A percentile compares a stretch with the other conserved stretches of the same genome.
These are phyloP conservation scores for Lipomyces orientalis DNA, from an alignment of 805 yeast species.

Conservation along the genomic window DNA sequence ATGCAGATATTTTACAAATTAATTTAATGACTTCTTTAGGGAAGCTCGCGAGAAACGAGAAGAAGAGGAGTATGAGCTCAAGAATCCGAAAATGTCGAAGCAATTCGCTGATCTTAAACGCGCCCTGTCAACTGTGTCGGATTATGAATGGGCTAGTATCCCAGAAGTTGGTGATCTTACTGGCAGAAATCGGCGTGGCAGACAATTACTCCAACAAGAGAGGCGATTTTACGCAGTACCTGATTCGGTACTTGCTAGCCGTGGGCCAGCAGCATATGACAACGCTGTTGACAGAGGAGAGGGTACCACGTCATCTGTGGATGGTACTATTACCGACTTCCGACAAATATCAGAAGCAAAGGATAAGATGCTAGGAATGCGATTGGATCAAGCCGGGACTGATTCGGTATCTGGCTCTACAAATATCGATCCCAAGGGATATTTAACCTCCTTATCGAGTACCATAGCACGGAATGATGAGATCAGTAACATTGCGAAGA, in stretches of 20 bases:
- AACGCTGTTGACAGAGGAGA: slow-evolving; percentile 45
- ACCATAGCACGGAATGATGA: slow-evolving; percentile 39
- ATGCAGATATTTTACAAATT: not conserved
- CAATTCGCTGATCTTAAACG: slow-evolving; percentile 74
- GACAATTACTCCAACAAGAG: slow-evolving; percentile 59
- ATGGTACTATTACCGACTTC: slow-evolving; percentile 51
- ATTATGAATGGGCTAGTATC: slow-evolving; percentile 76
- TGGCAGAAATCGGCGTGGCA: slow-evolving; percentile 70
- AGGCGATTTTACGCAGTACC: slow-evolving; percentile 84
- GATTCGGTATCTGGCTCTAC: slow-evolving; percentile 37
- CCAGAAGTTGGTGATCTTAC: slow-evolving; percentile 94
- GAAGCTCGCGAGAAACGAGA: slow-evolving; percentile 41
- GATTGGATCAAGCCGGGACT: slow-evolving; percentile 52
- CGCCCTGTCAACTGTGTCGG: slow-evolving; percentile 61
- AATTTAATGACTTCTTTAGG: slow-evolving; percentile 26
- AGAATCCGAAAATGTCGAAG: slow-evolving; percentile 49
- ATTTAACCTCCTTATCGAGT: slow-evolving; percentile 51
- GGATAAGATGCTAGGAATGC: slow-evolving; percentile 61
- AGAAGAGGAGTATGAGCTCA: slow-evolving; percentile 39
- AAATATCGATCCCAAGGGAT: slow-evolving; percentile 49
- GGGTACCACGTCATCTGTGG: slow-evolving; percentile 36
- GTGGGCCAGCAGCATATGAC: slow-evolving; percentile 43
- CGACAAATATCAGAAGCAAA: slow-evolving; percentile 66
- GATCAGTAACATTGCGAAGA: slow-evolving; percentile 62
- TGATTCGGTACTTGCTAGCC: slow-evolving; percentile 61